These are phyloP conservation scores for Capsicum chinense DNA, from an alignment of 257 asterid species.

Conservation along the genomic window DNA sequence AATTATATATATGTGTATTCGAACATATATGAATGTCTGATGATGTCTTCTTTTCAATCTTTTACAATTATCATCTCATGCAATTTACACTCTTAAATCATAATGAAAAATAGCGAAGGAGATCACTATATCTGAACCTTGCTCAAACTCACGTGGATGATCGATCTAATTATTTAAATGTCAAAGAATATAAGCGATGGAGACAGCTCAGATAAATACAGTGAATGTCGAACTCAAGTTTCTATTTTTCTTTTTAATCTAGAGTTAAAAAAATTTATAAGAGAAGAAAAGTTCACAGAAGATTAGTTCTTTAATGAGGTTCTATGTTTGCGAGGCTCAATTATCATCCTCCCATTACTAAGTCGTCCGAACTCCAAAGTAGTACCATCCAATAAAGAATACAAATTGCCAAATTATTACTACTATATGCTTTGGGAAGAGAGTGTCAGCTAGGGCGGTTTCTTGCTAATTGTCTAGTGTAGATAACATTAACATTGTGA, in stretches of 20 bases:
- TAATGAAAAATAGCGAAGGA: not conserved
- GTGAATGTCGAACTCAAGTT: too few species aligned
- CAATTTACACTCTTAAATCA: not conserved
- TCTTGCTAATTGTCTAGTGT: not conserved
- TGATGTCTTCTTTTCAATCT: not conserved
- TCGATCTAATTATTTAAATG: too few species aligned
- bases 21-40: not conserved
- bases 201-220: too few species aligned
- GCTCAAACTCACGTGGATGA: too few species aligned
- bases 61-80: not conserved
- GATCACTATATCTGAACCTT: too few species aligned
- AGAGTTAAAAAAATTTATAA: too few species aligned
- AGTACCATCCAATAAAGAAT: not conserved
- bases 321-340: too few species aligned
- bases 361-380: not conserved
- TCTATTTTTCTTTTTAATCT: too few species aligned
- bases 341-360: too few species aligned
- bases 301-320: too few species aligned
- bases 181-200: not conserved
- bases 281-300: not conserved
- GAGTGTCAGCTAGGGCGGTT: not conserved
- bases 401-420: not conserved
- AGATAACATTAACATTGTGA: not conserved
- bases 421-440: not conserved
- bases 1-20: not conserved